Base-by-base conservation (phyloP, 2,329 filamentous ascomycete species). In the Claviceps monticola region DNA sequence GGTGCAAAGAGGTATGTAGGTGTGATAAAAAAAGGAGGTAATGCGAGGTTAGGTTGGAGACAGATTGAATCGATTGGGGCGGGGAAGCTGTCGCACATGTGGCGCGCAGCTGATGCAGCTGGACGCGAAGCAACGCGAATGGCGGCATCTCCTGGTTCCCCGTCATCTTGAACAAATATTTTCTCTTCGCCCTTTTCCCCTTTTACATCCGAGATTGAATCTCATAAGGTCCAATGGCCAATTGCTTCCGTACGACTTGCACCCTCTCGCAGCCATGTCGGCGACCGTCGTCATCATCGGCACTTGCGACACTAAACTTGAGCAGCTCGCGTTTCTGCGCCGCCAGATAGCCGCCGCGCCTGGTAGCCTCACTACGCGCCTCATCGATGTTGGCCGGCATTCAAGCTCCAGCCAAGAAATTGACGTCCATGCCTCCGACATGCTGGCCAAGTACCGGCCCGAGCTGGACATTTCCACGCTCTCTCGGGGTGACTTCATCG, bases 271-370 rank as follows among this genome's bases (percentile, higher is more conserved):
- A 34, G 29, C 5, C 4, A 54, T 54, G 53, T 36, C 46, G n/a
- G 63, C 65, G 3, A 69, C 64, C 41, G 72, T 83, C 44, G 68
- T 73, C 44, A 62, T 84, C 19, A 62, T 84, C 21, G 81, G 81
- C 19, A 84, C 80, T 14, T 80, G 76, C 59, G 82, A 85, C 59
- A 83, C 80, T 36, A 85, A 84, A 60, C 68, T 80, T 11, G 62
- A 74, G 5, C 80, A 84, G 60, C 68, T 82, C 1, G 63, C 77
- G 3, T 82, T 74, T 59, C 65, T 82, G 2, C 71, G 71, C 46
- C 62, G 71, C 3, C 67, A 70, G 41, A 73, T 82, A 51, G 57
- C 69, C 14, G 51, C 59, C 4, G 49, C 45, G 3, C 34, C 54
- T 8, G 37, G 48, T 6, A 11, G 46, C 7, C 55, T 59, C 6